Base-by-base conservation (phyloP, 2,329 filamentous ascomycete genomes). In the Trichoderma citrinoviride region DNA sequence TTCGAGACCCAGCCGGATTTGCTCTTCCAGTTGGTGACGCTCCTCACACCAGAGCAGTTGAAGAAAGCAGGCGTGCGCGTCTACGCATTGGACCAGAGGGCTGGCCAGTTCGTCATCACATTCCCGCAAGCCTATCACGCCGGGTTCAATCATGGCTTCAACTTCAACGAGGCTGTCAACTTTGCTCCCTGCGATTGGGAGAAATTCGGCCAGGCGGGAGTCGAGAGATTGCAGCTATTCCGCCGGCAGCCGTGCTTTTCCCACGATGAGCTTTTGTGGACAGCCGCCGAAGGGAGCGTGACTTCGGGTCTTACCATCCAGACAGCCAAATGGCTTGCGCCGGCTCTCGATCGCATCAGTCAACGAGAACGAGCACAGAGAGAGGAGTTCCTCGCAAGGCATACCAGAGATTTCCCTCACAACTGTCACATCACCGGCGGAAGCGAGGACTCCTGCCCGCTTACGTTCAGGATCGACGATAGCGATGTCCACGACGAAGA, bases 141-240 rank as follows among this genome's bases (percentile, higher is more conserved):
- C 6, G 95, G 95, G 0, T 99, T 99, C 79, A 99, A 99, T 72
- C 95, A 99, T 72, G 95, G 91, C 0, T 99, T 99, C 81, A 99
- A 99, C 74, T 96, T 97, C 77, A 99, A 99, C 71, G 95, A 99
- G 76, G 95, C 95, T 5, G 95, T 99, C 70, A 99, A 99, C 74
- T 99, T 99, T 78, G 95, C 95, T 0, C 95, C 95, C 0, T 84
- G 82, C 29, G 95, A 99, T 71, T 99, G 95, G 95, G 95, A 99
- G 73, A 92, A 93, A 0, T 96, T 88, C 73, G 95, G 95, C 2
- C 88, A 94, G 63, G 85, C 88, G 29, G 93, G 95, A 0, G 93
- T 98, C 1, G 89, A 94, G 71, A 85, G 94, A 69, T 81, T 98
- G 33, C 92, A 95, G 71, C 85, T 89, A 56, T 99, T 97, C 76